These are phyloP conservation scores for Heliocybe sulcata DNA, from an alignment of 1,284 basidiomycete species.

Conservation along the genomic window DNA sequence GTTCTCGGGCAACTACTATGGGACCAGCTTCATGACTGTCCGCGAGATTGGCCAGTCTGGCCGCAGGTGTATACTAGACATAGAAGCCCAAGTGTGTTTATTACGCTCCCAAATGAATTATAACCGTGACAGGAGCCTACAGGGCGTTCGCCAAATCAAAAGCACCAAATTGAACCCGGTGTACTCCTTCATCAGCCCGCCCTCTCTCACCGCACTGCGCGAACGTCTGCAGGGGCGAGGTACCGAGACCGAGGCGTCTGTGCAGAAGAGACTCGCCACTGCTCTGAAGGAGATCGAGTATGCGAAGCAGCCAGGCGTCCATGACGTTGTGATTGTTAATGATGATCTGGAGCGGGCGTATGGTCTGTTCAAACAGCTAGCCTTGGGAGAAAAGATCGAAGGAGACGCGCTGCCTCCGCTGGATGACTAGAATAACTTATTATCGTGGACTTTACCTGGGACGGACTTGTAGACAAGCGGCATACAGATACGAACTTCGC, in stretches of 20 bases:
- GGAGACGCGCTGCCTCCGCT: constrained; percentile 54
- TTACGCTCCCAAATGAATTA: constrained; percentile 1
- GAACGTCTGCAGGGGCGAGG: constrained; percentile 72
- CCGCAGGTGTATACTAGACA: constrained; percentile 88
- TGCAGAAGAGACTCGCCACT: constrained; percentile 73
- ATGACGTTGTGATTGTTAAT: constrained; percentile 89
- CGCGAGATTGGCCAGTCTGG: constrained; percentile 51
- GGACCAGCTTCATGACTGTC: constrained; percentile 76
- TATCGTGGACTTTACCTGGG: too few relatives aligned
- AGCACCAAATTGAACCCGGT: constrained; percentile 73
- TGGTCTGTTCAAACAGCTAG: constrained; percentile 58
- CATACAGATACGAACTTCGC: too few relatives aligned
- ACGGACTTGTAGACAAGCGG: too few relatives aligned
- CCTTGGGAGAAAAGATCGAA: constrained; percentile 51
- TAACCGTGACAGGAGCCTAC: constrained; percentile 11
- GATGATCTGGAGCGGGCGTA: constrained; percentile 88
- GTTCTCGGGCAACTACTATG: constrained; percentile 93
- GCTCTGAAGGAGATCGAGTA: constrained; percentile 85
- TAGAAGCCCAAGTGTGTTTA: constrained; percentile 84
- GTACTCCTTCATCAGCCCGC: constrained; percentile 93
- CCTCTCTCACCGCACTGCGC: constrained; percentile 63
- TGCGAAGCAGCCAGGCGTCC: constrained; percentile 68
- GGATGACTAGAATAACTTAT: too few relatives aligned
- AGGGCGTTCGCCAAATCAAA: constrained; percentile 92
- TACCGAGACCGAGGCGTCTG: constrained; percentile 76